These are phyloP conservation scores for Coniochaeta sp. DNA, from an alignment of 2,329 filamentous ascomycete species.

Conservation along the genomic window DNA sequence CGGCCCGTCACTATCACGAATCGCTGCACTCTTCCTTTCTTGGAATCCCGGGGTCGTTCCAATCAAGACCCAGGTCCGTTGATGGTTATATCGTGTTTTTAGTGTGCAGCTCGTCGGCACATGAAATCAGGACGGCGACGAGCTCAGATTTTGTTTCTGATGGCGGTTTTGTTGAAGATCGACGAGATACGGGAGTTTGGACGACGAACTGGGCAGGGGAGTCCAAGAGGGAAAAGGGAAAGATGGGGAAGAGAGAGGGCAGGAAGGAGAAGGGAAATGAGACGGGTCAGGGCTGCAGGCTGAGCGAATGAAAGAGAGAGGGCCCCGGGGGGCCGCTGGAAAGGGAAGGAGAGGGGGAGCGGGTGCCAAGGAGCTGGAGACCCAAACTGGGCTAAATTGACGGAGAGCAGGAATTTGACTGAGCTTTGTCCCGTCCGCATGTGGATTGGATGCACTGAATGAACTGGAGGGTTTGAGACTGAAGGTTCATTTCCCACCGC, in stretches of 20 bases:
- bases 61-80: not conserved
- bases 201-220: not conserved
- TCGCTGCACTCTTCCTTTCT: not conserved
- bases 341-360: constrained; percentile 1
- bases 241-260: constrained; percentile 1
- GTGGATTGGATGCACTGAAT: not conserved
- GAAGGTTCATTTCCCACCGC: not conserved
- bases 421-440: not conserved
- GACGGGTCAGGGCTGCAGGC: not conserved
- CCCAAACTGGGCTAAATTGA: not conserved
- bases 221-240: not conserved
- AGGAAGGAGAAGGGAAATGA: constrained; percentile 1
- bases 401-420: not conserved
- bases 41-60: not conserved
- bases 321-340: not conserved
- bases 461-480: not conserved
- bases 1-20: constrained; percentile 2
- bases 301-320: not conserved
- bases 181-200: not conserved
- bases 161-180: not conserved
- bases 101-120: not conserved
- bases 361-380: not conserved
- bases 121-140: not conserved
- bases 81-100: not conserved
- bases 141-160: not conserved